phyloP scores from a whole-genome alignment of 2,329 filamentous ascomycete species.

The Phialophora macrospora region DNA sequence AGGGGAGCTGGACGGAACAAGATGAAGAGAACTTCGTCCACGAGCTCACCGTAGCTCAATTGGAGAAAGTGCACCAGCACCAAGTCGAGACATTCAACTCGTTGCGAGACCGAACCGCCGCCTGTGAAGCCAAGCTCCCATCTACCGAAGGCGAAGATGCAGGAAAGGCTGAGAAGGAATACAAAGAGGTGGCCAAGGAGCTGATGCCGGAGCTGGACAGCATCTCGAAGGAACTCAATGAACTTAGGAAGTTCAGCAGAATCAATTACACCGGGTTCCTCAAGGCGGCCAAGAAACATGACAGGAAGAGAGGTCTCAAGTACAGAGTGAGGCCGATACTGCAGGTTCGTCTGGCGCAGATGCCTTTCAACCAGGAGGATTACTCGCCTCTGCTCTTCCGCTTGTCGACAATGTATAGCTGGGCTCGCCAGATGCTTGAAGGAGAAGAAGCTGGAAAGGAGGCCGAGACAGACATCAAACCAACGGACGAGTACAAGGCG shows the following conservation, averaged over 20 bases:
- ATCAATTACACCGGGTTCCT: conserved; percentile 98
- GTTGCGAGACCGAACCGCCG: conserved; percentile 78
- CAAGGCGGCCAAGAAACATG: conserved; percentile 99
- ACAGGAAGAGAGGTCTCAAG: conserved; percentile 82
- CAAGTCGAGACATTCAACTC: conserved; percentile 81
- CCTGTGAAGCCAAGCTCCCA: conserved; percentile 69
- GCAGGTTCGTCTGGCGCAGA: conserved; percentile 82
- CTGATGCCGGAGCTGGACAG: conserved; percentile 79
- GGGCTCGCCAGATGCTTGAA: conserved; percentile 82
- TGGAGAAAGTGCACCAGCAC: conserved; percentile 92
- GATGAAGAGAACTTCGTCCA: conserved; percentile 94
- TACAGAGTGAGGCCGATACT: conserved; percentile 92
- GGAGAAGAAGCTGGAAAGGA: conserved; percentile 54
- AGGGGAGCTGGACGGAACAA: conserved; percentile 82
- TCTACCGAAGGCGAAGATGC: conserved; percentile 49
- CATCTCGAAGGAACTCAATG: conserved; percentile 88
- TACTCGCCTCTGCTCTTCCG: conserved; percentile 87
- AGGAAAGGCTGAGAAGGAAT: conserved; percentile 47
- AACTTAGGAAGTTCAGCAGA: conserved; percentile 91
- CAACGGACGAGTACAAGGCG: conserved; percentile 73
- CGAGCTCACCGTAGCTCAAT: conserved; percentile 89
- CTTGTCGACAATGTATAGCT: conserved; percentile 94
- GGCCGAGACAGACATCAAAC: conserved; percentile 51
- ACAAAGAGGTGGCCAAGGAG: conserved; percentile 64
- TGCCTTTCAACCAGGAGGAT: conserved; percentile 93